phyloP scores from a whole-genome alignment of 768 basidiomycete genomes.

The Pisolithus marmoratus region DNA sequence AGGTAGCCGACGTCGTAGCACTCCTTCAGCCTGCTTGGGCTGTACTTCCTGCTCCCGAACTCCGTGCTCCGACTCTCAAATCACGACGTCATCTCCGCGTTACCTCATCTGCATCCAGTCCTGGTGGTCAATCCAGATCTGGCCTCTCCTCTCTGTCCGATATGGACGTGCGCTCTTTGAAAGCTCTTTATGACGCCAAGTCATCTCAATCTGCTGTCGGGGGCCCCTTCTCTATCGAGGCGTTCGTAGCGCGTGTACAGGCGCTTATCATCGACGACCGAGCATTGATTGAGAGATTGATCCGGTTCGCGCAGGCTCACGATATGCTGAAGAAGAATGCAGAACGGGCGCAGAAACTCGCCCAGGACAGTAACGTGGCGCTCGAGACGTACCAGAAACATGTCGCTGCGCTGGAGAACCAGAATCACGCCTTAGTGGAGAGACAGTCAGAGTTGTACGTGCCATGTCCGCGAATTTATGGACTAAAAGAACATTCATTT shows the following conservation, averaged over 20 bases:
- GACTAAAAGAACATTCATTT: conserved; percentile 1
- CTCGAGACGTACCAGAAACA: conserved; percentile 91
- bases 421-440: conserved; percentile 48
- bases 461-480: background rate
- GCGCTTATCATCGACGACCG: conserved; percentile 80
- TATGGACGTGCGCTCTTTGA: conserved; percentile 82
- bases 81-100: conserved; percentile 45
- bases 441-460: conserved; percentile 55
- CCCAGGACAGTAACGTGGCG: conserved; percentile 71
- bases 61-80: conserved; percentile 62
- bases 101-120: conserved; percentile 35
- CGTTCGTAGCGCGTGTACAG: conserved; percentile 72
- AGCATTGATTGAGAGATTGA: conserved; percentile 74
- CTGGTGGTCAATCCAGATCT: conserved; percentile 23
- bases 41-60: conserved; percentile 78
- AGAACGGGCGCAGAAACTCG: conserved; percentile 85
- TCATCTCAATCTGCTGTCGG: conserved; percentile 26
- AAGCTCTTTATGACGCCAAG: conserved; percentile 60
- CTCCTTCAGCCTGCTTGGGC: conserved; percentile 73
- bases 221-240: conserved; percentile 59
- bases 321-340: conserved; percentile 91
- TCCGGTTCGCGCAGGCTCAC: conserved; percentile 84
- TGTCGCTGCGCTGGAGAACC: conserved; percentile 72
- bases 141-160: conserved; percentile 61
- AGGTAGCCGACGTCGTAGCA: conserved; percentile 51